Percentiles rank a stretch among this genome's conserved stretches.
Evolutionary conservation across 2,329 filamentous ascomycete genomes (phyloP).

Genomic region (Dryadomyces quercus-mongolicae): DNA sequence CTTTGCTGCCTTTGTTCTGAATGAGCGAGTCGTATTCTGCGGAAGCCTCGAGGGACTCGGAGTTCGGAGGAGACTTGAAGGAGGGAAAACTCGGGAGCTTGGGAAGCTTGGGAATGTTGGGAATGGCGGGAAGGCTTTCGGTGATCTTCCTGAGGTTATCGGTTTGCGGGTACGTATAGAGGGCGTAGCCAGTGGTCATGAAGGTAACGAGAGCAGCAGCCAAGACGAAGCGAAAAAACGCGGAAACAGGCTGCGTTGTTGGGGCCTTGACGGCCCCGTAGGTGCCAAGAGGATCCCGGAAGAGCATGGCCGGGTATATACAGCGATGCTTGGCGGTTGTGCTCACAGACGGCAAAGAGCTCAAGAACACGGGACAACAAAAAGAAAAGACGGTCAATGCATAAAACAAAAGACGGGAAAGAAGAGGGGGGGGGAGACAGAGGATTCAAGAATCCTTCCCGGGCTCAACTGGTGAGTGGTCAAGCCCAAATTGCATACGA

Average conservation of each 20-base stretch:
- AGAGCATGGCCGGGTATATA: not conserved
- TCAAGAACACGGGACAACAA: no score
- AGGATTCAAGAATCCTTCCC: no score
- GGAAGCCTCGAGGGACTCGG: not conserved
- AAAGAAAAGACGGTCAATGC: not conserved
- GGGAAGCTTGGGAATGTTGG: not conserved
- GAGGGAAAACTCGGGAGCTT: not conserved
- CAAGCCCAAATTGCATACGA: no score
- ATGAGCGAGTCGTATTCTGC: not conserved
- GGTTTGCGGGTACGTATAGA: not conserved
- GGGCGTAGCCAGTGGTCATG: not conserved
- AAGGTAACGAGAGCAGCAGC: not conserved
- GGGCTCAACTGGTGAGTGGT: no score
- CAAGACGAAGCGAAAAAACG: not conserved
- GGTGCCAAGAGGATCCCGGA: not conserved
- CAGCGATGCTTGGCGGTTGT: not conserved
- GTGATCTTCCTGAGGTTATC: not conserved
- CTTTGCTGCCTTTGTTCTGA: not conserved
- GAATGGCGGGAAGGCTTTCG: not conserved
- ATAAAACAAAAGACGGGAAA: no score
- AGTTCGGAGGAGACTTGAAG: not conserved
- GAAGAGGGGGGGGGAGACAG: no score
- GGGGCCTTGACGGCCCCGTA: not conserved
- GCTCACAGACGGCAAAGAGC: no score
- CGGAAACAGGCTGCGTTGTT: not conserved